Evolutionary conservation across 192 early-diverging fungal genomes (phyloP), one percentile per base, ranked within the genome.

Genomic region (Coemansia umbellata): DNA sequence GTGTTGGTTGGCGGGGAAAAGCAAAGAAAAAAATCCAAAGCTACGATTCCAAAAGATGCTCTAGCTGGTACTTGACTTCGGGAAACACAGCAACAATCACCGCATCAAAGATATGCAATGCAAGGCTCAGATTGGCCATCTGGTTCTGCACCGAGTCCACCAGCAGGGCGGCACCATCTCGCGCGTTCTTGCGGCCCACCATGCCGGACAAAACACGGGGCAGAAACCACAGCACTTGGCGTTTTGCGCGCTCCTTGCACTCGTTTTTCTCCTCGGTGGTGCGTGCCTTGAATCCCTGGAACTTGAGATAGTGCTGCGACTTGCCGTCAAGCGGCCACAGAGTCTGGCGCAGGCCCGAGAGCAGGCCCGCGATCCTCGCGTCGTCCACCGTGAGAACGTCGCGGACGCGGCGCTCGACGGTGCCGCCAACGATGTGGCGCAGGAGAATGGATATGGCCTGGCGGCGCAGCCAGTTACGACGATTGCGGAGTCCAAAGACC

Each of bases 401-500:
- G 26, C 68, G 66, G 30, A 84, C 49, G 8, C 83, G 79, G 57
- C 90, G 80, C 67, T 97, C 92, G 32, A 97, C 86, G 0, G 91
- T 80, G 30, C 88, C 93, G 40, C 91, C 93, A 42, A 95, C 73
- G 3, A 97, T 79, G 33, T 93, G 89, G 26, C 95, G 89, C 33
- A 97, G 60, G 0, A 94, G 80, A 10, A 94, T 82, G 2, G 85
- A 84, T 10, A 97, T 83, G 3, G 94, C 91, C 50, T 93, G 87
- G 50, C 88, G 78, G 6, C 93, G 81, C 26, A 95, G 69, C 89
- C 89, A 95, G 63, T 94, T 95, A 60, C 85, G 87, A 31, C 82
- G 81, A 44, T 84, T 86, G 60, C 87, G 85, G 28, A 97, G 72
- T n/a, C 94, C 94, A 79, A 97, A 97, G n/a, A 90, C 55, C 65